Percentiles rank a stretch among this genome's conserved stretches.
Conservation (phyloP, 768 basidiomycete species). For the Boletus rufocinnamomeus region DNA sequence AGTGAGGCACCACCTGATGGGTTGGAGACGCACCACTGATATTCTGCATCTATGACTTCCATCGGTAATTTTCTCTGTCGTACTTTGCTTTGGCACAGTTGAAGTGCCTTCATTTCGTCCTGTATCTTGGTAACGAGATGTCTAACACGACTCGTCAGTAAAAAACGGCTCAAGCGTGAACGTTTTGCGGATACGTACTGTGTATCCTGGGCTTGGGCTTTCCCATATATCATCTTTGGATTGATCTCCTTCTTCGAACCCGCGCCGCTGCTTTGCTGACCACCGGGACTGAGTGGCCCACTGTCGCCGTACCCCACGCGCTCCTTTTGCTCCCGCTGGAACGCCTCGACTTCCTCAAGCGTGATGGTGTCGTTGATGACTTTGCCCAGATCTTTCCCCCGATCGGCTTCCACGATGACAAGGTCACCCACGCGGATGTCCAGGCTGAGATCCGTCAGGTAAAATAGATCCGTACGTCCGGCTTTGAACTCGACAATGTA, state of each 20-base stretch:
- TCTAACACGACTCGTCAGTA: slow-evolving; percentile 39
- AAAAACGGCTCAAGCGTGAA: neutral
- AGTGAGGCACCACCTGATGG: neutral
- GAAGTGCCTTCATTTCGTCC: slow-evolving; percentile 91
- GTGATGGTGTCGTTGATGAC: slow-evolving; percentile 92
- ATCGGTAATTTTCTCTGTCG: slow-evolving; percentile 93
- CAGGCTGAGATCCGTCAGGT: slow-evolving; percentile 68
- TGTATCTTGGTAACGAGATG: slow-evolving; percentile 78
- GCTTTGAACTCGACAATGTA: slow-evolving; percentile 99
- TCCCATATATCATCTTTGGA: slow-evolving; percentile 95
- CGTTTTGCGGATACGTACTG: slow-evolving; percentile 48
- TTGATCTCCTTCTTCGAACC: slow-evolving; percentile 86
- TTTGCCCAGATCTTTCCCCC: slow-evolving; percentile 91
- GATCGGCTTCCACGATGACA: slow-evolving; percentile 96
- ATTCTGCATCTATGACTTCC: slow-evolving; percentile 98
- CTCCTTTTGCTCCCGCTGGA: slow-evolving; percentile 79
- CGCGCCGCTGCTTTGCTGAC: slow-evolving; percentile 31
- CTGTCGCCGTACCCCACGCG: slow-evolving; percentile 44
- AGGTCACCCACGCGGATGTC: slow-evolving; percentile 82
- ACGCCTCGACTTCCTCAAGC: slow-evolving; percentile 85
- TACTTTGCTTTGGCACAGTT: slow-evolving; percentile 90
- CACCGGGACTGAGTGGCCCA: slow-evolving; percentile 54
- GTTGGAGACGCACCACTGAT: slow-evolving; percentile 76
- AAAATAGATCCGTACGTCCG: slow-evolving; percentile 92
- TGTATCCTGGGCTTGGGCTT: slow-evolving; percentile 80